Percentiles rank a stretch among this genome's conserved stretches.
These are phyloP conservation scores for Solanum chacoense DNA, from an alignment of 305 asterid species.

Conservation along the genomic window DNA sequence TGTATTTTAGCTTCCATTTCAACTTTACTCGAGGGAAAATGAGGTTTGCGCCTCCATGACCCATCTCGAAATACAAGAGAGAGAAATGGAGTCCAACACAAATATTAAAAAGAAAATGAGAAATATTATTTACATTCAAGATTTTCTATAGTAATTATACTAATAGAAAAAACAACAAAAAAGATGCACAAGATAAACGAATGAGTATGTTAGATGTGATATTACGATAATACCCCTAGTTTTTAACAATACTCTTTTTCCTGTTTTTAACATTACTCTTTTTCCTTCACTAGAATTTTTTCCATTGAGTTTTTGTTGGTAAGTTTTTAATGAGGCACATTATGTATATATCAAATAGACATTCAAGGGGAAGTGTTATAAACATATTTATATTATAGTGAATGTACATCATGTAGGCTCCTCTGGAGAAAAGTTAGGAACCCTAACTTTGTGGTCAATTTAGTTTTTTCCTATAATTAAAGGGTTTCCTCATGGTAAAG, in stretches of 20 bases:
- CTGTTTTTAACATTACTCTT: neutral
- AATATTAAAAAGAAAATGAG: neutral
- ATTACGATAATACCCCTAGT: too few relatives aligned
- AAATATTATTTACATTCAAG: neutral
- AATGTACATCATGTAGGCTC: too few relatives aligned
- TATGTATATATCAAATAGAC: neutral
- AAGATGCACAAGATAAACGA: too few relatives aligned
- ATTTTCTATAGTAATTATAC: neutral
- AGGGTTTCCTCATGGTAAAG: neutral
- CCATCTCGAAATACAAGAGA: neutral
- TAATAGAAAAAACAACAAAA: too few relatives aligned
- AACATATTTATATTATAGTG: too few relatives aligned
- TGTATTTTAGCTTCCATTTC: neutral
- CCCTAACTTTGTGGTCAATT: neutral
- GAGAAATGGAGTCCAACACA: neutral
- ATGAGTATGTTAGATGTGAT: too few relatives aligned
- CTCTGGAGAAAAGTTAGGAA: neutral
- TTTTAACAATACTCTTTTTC: neutral
- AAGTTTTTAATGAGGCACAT: neutral
- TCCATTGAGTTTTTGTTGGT: neutral
- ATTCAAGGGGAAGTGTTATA: neutral
- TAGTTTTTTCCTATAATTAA: neutral
- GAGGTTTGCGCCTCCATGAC: neutral
- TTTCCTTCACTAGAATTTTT: too few relatives aligned
- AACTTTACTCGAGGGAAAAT: neutral